Percentiles rank a stretch among this genome's conserved stretches.
Evolutionary conservation across 1,284 basidiomycete species (phyloP).

Genomic region (Moesziomyces globuligerus): DNA sequence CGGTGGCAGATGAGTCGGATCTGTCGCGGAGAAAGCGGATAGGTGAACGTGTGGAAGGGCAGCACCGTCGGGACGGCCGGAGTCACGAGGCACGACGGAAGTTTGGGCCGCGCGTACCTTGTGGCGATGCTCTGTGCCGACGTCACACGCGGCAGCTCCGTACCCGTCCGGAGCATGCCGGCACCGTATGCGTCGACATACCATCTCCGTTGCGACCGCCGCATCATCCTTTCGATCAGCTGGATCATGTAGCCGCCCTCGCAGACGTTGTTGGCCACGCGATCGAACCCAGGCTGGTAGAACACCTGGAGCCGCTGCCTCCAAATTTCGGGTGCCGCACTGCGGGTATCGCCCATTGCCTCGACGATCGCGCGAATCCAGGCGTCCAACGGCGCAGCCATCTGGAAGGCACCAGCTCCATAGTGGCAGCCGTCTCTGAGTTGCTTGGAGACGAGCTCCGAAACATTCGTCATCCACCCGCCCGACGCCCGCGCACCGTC

Average conservation of each 20-base stretch:
- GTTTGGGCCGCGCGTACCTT: slow-evolving; percentile 65
- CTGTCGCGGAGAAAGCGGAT: slow-evolving; percentile 71
- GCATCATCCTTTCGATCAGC: slow-evolving; percentile 72
- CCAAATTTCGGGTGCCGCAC: slow-evolving; percentile 69
- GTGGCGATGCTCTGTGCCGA: slow-evolving; percentile 14
- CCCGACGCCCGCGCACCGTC: neutral
- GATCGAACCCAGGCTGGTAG: slow-evolving; percentile 63
- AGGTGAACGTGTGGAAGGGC: slow-evolving; percentile 75
- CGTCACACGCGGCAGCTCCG: slow-evolving; percentile 25
- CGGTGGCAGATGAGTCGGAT: slow-evolving; percentile 74
- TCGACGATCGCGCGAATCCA: slow-evolving; percentile 71
- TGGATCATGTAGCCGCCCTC: slow-evolving; percentile 73
- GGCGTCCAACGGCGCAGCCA: slow-evolving; percentile 67
- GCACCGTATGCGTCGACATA: slow-evolving; percentile 69
- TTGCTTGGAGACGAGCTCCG: slow-evolving; percentile 71
- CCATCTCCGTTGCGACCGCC: slow-evolving; percentile 72
- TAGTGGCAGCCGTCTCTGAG: slow-evolving; percentile 69
- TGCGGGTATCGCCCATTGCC: slow-evolving; percentile 38
- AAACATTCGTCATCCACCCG: slow-evolving; percentile 72
- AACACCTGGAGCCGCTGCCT: slow-evolving; percentile 68
- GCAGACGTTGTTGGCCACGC: slow-evolving; percentile 66
- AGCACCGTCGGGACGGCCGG: slow-evolving; percentile 72
- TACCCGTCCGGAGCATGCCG: slow-evolving; percentile 1
- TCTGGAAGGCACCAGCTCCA: slow-evolving; percentile 69
- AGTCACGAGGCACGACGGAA: slow-evolving; percentile 69